These are phyloP conservation scores for Babesia bovis DNA, from an alignment of 169 alveolate species.

Conservation along the genomic window DNA sequence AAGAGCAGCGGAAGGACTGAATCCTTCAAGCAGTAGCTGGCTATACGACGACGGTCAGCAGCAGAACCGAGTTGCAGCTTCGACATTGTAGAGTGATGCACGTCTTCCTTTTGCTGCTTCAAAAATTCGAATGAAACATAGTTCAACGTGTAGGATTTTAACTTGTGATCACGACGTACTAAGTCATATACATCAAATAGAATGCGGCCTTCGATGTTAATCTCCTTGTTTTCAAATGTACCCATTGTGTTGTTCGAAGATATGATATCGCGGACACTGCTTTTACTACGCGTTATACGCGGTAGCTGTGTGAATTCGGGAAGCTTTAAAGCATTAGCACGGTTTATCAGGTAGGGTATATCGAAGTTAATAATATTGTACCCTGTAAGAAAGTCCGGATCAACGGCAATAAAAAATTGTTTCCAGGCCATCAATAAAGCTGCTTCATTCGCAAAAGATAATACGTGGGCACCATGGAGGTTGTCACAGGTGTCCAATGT, in stretches of 20 bases:
- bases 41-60: slow-evolving; percentile 96
- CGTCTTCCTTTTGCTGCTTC: slow-evolving; percentile 98
- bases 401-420: slow-evolving; percentile 69
- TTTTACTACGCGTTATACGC: slow-evolving; percentile 74
- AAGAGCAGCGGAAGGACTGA: slow-evolving; percentile 94
- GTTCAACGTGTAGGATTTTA: slow-evolving; percentile 95
- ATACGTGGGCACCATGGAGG: slow-evolving; percentile 85
- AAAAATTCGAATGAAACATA: slow-evolving; percentile 95
- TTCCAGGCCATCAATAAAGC: slow-evolving; percentile 88
- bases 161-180: slow-evolving; percentile 94
- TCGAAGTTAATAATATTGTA: slow-evolving; percentile 98
- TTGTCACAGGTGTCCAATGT: slow-evolving; percentile 85
- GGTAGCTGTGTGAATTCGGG: slow-evolving; percentile 80
- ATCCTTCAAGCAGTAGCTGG: slow-evolving; percentile 98
- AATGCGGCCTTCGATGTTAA: slow-evolving; percentile 95
- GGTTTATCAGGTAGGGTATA: slow-evolving; percentile 90
- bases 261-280: slow-evolving; percentile 84
- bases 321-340: slow-evolving; percentile 89
- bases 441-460: slow-evolving; percentile 74
- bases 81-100: slow-evolving; percentile 94
- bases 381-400: slow-evolving; percentile 84
- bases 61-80: slow-evolving; percentile 91
- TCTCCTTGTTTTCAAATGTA: slow-evolving; percentile 88
- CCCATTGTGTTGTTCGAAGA: slow-evolving; percentile 90
- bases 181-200: slow-evolving; percentile 94